Evolutionary conservation across 1,139 yeast genomes (phyloP), one percentile per base, ranked within the genome.

Genomic region (Blastobotrys petasosporus): DNA sequence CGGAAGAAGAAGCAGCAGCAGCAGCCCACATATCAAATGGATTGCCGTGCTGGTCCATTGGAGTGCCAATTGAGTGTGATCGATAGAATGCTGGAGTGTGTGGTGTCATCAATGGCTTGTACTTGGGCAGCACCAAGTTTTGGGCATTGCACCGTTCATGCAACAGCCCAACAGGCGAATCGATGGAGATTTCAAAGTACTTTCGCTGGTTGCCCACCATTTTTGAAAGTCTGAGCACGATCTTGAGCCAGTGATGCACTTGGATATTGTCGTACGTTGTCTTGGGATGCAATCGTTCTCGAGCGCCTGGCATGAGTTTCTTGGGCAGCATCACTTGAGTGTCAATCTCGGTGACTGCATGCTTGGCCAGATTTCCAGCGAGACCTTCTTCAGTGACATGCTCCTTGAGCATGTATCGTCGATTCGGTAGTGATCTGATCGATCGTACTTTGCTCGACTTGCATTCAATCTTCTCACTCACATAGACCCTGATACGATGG

Each of bases 221-320:
- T 54, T 76, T 78, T 11, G 95, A 85, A 28, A 92, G 71, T 44
- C 97, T 70, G 44, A 92, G 66, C 51, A 94, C 82, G 11, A 92
- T 76, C 64, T 90, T 92, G 56, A 92, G 79, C 97, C 97, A 90
- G 66, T 92, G 98, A 58, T 85, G 92, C 6, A 90, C 75, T 64
- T 86, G 86, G 53, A 92, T 85, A 56, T 80, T 79, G 32, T 76
- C 77, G 56, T 75, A 82, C 2, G 87, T 78, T 0, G 96, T 85
- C 63, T 90, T 92, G 1, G 96, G 94, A 58, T 85, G 94, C 38
- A 88, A 67, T 11, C 35, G 13, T 17, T 39, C 40, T 12, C 39
- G 34, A 13, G 32, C 17, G 49, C 46, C 58, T 46, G 29, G 57
- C 54, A 28, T 73, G 74, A 52, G 82, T 64, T 65, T 67, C 50